Percentiles rank a stretch among this genome's conserved stretches.
phyloP scores from a whole-genome alignment of 2,329 filamentous ascomycete species.

The Kalaharituber pfeilii region DNA sequence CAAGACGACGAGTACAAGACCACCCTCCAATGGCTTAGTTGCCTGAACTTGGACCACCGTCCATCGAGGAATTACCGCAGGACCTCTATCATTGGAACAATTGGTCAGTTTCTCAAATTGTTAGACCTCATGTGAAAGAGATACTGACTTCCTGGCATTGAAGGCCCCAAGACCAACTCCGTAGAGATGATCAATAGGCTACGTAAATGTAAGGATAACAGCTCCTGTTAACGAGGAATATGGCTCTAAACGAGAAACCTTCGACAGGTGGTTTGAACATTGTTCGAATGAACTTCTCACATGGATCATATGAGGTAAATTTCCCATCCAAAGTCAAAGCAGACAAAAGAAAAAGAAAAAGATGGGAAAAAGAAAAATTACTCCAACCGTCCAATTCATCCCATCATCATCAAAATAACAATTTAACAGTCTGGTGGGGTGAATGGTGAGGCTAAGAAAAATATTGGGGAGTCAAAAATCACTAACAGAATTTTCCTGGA shows the following conservation, averaged over 20 bases:
- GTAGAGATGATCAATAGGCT: constrained; percentile 93
- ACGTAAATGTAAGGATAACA: constrained; percentile 39
- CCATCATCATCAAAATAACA: too few relatives aligned
- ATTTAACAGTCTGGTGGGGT: too few relatives aligned
- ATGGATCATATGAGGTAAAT: constrained; percentile 61
- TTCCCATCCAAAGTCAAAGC: background rate
- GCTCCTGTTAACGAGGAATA: constrained; percentile 1
- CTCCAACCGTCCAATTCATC: too few relatives aligned
- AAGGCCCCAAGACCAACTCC: constrained; percentile 92
- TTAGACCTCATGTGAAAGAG: background rate
- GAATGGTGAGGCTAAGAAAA: background rate
- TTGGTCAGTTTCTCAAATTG: constrained; percentile 40
- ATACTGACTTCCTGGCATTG: constrained; percentile 3
- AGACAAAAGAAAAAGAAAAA: too few relatives aligned
- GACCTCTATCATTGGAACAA: constrained; percentile 97
- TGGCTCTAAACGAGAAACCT: too few relatives aligned
- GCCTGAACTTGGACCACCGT: constrained; percentile 76
- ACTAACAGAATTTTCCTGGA: background rate
- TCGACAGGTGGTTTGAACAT: constrained; percentile 70
- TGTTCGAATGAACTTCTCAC: constrained; percentile 99
- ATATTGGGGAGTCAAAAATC: background rate
- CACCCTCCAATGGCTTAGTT: constrained; percentile 42
- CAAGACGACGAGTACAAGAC: constrained; percentile 28
- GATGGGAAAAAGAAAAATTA: background rate
- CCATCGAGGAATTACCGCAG: constrained; percentile 83